Evolutionary conservation across 208 protist genomes (phyloP), one percentile per base, ranked within the genome.

Genomic region (Naegleria fowleri): DNA sequence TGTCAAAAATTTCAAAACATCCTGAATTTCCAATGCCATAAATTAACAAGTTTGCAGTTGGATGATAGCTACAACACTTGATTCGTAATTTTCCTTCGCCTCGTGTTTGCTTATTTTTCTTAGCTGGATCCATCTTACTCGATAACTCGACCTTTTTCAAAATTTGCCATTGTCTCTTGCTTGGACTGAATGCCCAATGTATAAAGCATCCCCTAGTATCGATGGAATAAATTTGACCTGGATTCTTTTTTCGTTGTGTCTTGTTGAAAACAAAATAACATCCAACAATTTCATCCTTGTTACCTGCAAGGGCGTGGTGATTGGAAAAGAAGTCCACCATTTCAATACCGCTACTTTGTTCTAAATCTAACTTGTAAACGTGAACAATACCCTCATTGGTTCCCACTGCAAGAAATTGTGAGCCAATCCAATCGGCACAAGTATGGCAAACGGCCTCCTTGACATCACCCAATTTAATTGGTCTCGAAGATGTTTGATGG

Each of bases 1-100:
- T 79, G n/a, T 79, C 67, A 79, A 36, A 79, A 79, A 79, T 79
- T 36, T 79, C 67, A 79, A 79, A 79, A 79, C 67, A 79, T 79
- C 67, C 67, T 36, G 67, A 19, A 79, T 79, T 25, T 36, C 67
- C 67, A 79, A 79, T 79, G 6, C 67, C 67, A 79, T 79, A 79
- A 79, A 79, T n/a, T 36, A 79, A 13, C n/a, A 79, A 79, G n/a
- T 79, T 79, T 2, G 29, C 7, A 36, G 67, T 79, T 79, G 67
- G 67, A 79, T 79, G 67, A 79, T 79, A 79, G n/a, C 67, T 79
- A 79, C 67, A 79, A 79, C 67, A 79, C 29, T 29, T 79, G 16
- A 79, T 79, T 79, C 67, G 43, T 29, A 48, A 33, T 25, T 16
- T 43, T 29, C 38, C 38, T 29, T 51, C n/a, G 5, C 38, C 15